Percentiles rank a stretch among this genome's conserved stretches.
phyloP scores from a whole-genome alignment of 768 basidiomycete species.

The Albatrellus ellisii region DNA sequence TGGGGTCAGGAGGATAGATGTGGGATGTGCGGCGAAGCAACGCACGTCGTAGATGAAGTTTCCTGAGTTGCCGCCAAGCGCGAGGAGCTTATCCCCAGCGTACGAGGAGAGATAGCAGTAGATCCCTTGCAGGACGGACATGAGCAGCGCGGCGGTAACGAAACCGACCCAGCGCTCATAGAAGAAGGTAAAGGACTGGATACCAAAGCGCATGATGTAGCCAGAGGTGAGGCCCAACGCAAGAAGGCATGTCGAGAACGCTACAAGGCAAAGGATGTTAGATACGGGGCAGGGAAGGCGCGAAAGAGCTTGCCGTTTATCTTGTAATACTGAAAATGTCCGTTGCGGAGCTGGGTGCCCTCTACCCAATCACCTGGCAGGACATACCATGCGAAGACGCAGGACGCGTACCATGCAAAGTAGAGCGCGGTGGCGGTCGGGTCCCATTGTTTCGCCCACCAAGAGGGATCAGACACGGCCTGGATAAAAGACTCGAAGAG shows the following conservation, averaged over 20 bases:
- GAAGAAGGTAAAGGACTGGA: constrained; percentile 73
- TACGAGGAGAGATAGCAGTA: constrained; percentile 65
- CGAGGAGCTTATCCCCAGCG: constrained; percentile 56
- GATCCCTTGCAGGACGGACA: constrained; percentile 64
- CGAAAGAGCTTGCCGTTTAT: constrained; percentile 68
- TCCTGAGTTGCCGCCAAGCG: constrained; percentile 86
- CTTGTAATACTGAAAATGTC: constrained; percentile 73
- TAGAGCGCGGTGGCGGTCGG: constrained; percentile 65
- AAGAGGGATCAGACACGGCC: constrained; percentile 34
- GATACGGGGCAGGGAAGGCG: not conserved
- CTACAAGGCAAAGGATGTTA: constrained; percentile 25
- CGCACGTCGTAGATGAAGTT: constrained; percentile 84
- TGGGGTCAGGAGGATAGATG: not conserved
- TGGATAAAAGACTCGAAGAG: constrained; percentile 31
- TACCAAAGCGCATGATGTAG: constrained; percentile 59
- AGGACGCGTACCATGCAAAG: constrained; percentile 85
- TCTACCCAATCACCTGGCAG: constrained; percentile 44
- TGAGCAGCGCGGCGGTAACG: constrained; percentile 65
- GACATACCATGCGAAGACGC: constrained; percentile 66
- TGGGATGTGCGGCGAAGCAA: constrained; percentile 5
- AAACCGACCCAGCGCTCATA: constrained; percentile 91
- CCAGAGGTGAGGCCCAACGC: constrained; percentile 63
- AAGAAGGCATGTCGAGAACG: constrained; percentile 78
- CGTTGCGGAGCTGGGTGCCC: constrained; percentile 46
- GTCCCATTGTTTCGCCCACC: constrained; percentile 78